Evolutionary conservation across 139 green algal species (phyloP), one percentile per base, ranked within the genome.

Genomic region (Asterochloris sp.): DNA sequence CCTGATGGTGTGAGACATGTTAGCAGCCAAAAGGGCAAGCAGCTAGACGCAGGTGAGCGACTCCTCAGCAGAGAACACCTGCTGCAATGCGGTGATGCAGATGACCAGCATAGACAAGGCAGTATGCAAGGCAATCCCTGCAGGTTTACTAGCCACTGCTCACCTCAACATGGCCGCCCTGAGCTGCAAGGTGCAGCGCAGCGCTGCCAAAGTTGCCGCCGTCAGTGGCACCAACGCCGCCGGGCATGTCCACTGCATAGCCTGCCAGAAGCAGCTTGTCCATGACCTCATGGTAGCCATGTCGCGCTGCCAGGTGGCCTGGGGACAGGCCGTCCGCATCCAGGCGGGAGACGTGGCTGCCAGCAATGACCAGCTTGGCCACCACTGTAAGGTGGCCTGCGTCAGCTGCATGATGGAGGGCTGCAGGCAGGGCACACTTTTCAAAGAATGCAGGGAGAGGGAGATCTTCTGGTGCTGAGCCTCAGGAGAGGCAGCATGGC

Each of bases 261-360:
- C 88, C 88, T 6, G 88, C 88, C 79, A 89, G 38, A 63, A 92
- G 82, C 68, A 91, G 84, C 78, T 86, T 87, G 38, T 90, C 85
- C 68, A 92, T 19, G 27, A 91, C 86, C 29, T 80, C 73, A 62
- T 80, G 54, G 69, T 86, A 78, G 68, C 89, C 89, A 10, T 80
- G 83, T 54, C 88, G 84, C 0, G 89, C 87, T 10, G 88, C 89
- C 79, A 92, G 80, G 83, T 92, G 89, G 27, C 74, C 83, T 6
- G 89, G 47, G 4, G 89, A 83, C 27, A 86, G 75, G 19, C 82
- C 87, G 13, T 83, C 71, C 13, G 76, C 64, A 60, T 91, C 87
- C 17, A 63, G 61, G 12, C 78, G 68, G 17, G 83, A 77, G 60
- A 91, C 88, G 9, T 83, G 74, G 77, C 76, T 83, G 19, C 88